Base-by-base conservation (phyloP, 1,139 yeast genomes). In the Kodamaea derodonti region DNA sequence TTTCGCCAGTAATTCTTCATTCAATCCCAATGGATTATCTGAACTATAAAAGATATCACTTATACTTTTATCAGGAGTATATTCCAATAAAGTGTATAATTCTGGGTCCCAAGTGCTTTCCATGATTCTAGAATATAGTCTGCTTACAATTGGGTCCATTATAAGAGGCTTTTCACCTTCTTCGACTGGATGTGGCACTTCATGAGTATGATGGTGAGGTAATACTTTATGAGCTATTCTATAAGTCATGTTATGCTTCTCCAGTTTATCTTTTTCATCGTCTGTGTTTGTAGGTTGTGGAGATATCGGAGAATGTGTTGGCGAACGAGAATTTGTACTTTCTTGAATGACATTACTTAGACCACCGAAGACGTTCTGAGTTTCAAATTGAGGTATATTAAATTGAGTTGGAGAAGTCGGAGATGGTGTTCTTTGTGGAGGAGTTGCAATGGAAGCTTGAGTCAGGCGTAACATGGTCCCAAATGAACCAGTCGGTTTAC, bases 21-120 rank as follows among this genome's bases (percentile, higher is more conserved):
- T 64, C 84, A 84, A 83, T 1, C 92, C 94, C 35, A 37, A 23
- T 6, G 47, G 45, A 13, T 77, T 75, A 1, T 90, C 85, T 15
- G 84, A 85, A 31, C 59, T 56, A 15, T 75, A 71, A 41, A 87
- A 74, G 2, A 90, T 83, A 53, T 86, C 95, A 28, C 80, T 78
- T 9, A 88, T 70, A 44, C 92, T 78, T 37, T 78, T 83, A 32
- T 75, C 74, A 0, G 96, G 95, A 9, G 83, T 69, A 40, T 72
- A 76, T 43, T 84, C 92, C 33, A 85, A 78, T 12, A 69, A 47
- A 2, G 54, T 48, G 34, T 61, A 61, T 22, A 87, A 81, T 38
- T 82, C 75, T 2, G 81, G 78, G 48, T 84, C 88, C 95, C 95
- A 87, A 0, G 85, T 74, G 26, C 84, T 69, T 38, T 82, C 80